Evolutionary conservation across 805 yeast genomes (phyloP).

Genomic region (Wickerhamiella azyma): DNA sequence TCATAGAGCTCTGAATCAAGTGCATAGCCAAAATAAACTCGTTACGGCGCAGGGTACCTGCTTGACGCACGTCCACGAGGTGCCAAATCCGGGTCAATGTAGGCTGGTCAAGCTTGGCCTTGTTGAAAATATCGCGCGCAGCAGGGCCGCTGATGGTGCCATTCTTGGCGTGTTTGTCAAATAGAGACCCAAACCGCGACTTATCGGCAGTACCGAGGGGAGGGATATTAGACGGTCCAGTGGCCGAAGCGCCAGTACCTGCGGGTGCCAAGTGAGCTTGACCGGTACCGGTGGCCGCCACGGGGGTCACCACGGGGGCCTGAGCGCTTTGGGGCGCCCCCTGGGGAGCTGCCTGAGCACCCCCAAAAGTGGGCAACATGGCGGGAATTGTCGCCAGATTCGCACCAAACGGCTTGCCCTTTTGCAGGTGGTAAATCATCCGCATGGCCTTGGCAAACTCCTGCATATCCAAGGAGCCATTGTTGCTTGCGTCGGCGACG

Average conservation of each 20-base stretch:
- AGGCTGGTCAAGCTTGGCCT: constrained; percentile 71
- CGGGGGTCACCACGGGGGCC: too few species aligned
- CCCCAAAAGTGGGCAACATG: constrained; percentile 53
- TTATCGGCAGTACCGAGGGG: constrained; percentile 26
- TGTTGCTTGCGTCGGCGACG: constrained; percentile 74
- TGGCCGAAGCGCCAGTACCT: constrained; percentile 5
- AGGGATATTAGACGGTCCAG: constrained; percentile 20
- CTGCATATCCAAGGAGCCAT: constrained; percentile 67
- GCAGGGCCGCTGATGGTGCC: constrained; percentile 58
- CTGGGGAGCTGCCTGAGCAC: constrained; percentile 20
- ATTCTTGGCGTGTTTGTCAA: constrained; percentile 48
- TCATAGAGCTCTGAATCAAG: constrained; percentile 67
- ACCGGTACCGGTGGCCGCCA: constrained; percentile 5
- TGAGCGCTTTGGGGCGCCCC: constrained; percentile 7
- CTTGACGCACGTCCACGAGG: constrained; percentile 61
- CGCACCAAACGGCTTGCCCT: constrained; percentile 45
- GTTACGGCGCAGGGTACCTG: constrained; percentile 57
- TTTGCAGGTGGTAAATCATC: constrained; percentile 75
- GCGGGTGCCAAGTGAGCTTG: constrained; percentile 1
- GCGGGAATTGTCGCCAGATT: constrained; percentile 42
- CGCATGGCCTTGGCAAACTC: constrained; percentile 83
- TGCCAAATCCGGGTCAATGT: constrained; percentile 80
- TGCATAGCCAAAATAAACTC: constrained; percentile 93
- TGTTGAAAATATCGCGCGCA: constrained; percentile 76
- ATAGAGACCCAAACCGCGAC: constrained; percentile 33